Base-by-base conservation (phyloP, 1,284 basidiomycete genomes). In the Moniliophthora roreri region DNA sequence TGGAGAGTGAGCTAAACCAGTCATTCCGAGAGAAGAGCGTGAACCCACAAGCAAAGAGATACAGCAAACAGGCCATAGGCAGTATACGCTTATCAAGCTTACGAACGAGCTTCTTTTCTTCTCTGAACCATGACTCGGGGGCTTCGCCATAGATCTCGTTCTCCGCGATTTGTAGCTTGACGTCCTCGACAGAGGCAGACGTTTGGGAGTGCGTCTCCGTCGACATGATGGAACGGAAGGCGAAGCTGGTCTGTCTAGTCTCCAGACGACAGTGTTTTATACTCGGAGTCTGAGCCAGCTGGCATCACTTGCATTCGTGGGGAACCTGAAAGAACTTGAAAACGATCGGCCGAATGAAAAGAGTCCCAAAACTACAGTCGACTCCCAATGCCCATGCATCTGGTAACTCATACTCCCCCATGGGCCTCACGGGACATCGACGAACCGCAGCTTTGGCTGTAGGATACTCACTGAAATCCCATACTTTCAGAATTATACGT, bases 11-110 rank as follows among this genome's bases (percentile, higher is more conserved):
- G 5, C 13, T 2, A 48, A 53, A 39, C 32, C n/a, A 18, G n/a
- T 48, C 5, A 41, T 45, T 6, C 3, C n/a, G 23, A 18, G 15
- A 16, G 20, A 18, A 21, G 21, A 26, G n/a, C n/a, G 11, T 5
- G n/a, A 15, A 73, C 84, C 63, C 55, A 87, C 87, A 91, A 20
- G 87, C 85, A 64, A 87, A 89, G 34, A 91, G 74, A 60, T 91
- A 91, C 35, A 90, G 75, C 21, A 88, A 63, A 60, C 87, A 89
- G 1, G 80, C 73, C 50, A 90, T 81, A 37, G 87, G 87, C 51
- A 91, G 69, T 46, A 91, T 88, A 20, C 86, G 75, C 54, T 60
- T 53, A 62, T 91, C 88, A 48, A 90, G 71, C 63, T 85, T 89
- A 60, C 80, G 74, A 23, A 91, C 74, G 3, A 91, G 73, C 37